phyloP scores from a whole-genome alignment of 345 rosid species.

The Citrus cavaleriei region DNA sequence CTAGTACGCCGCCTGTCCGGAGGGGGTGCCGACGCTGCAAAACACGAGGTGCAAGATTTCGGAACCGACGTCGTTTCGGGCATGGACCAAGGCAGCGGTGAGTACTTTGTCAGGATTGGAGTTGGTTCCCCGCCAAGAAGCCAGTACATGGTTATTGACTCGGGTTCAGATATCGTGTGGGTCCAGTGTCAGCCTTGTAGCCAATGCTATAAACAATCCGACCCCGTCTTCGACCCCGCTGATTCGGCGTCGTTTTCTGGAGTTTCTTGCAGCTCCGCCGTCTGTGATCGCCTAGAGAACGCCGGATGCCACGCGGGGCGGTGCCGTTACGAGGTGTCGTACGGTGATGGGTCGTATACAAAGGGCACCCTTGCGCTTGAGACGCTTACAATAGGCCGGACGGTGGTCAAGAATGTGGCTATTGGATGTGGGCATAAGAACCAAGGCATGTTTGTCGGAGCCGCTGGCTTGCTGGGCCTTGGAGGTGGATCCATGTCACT shows the following conservation, averaged over 20 bases:
- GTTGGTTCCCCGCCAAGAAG: constrained; percentile 85
- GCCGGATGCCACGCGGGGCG: constrained; percentile 73
- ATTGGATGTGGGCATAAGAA: constrained; percentile 94
- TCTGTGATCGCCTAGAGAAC: constrained; percentile 72
- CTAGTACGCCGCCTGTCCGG: constrained; percentile 51
- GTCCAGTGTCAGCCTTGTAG: constrained; percentile 94
- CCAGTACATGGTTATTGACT: constrained; percentile 88
- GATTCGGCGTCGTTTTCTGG: constrained; percentile 68
- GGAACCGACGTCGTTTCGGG: constrained; percentile 95
- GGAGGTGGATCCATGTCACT: constrained; percentile 93
- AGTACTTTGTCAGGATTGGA: constrained; percentile 85
- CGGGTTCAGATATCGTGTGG: constrained; percentile 98
- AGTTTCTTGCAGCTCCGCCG: constrained; percentile 72
- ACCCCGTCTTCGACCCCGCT: constrained; percentile 90
- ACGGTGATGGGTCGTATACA: constrained; percentile 95
- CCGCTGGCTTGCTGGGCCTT: constrained; percentile 85
- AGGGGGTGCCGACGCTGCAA: background rate
- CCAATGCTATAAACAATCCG: constrained; percentile 83
- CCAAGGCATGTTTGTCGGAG: constrained; percentile 91
- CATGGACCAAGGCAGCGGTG: constrained; percentile 95
- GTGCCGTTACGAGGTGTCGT: constrained; percentile 83
- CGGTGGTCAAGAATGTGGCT: constrained; percentile 63
- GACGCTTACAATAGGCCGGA: constrained; percentile 66
- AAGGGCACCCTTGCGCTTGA: constrained; percentile 86
- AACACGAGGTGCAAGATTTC: constrained; percentile 42